phyloP scores from a whole-genome alignment of 768 basidiomycete species.

The Saitozyma sp. region DNA sequence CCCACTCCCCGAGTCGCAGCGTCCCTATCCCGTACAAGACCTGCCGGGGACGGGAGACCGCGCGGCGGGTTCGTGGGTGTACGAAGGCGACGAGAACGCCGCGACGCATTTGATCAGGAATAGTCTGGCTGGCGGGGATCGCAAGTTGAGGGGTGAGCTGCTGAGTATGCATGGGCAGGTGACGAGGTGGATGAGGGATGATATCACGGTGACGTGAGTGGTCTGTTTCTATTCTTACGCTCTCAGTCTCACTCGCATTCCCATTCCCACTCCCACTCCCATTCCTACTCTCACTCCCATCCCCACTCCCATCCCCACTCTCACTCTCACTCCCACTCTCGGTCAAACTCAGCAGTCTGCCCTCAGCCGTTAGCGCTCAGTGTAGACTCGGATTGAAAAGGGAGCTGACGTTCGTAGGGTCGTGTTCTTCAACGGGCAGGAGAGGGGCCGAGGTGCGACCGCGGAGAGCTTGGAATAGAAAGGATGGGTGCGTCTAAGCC shows the following conservation, averaged over 20 bases:
- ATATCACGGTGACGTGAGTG: conserved; percentile 50
- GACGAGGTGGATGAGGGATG: conserved; percentile 47
- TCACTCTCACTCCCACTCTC: too few relatives aligned
- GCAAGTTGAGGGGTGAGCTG: conserved; percentile 34
- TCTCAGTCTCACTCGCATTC: not conserved
- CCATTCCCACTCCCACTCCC: too few relatives aligned
- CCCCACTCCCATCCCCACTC: too few relatives aligned
- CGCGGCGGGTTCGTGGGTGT: conserved; percentile 38
- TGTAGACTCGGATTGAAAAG: not conserved
- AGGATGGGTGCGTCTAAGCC: too few relatives aligned
- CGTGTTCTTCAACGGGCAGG: conserved; percentile 18
- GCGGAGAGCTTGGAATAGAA: too few relatives aligned
- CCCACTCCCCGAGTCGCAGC: conserved; percentile 4
- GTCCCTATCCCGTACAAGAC: conserved; percentile 36
- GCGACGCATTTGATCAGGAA: conserved; percentile 52
- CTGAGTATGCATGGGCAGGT: conserved; percentile 43
- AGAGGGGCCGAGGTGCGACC: too few relatives aligned
- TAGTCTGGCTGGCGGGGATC: conserved; percentile 39
- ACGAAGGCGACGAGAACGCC: conserved; percentile 46
- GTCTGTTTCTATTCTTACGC: not conserved
- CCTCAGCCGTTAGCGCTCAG: too few relatives aligned
- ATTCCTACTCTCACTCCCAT: too few relatives aligned
- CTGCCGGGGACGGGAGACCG: conserved; percentile 25
- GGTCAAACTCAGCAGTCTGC: too few relatives aligned
- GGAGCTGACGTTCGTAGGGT: conserved; percentile 16